These are phyloP conservation scores for Cercospora berteroae DNA, from an alignment of 2,329 filamentous ascomycete species.

Conservation along the genomic window DNA sequence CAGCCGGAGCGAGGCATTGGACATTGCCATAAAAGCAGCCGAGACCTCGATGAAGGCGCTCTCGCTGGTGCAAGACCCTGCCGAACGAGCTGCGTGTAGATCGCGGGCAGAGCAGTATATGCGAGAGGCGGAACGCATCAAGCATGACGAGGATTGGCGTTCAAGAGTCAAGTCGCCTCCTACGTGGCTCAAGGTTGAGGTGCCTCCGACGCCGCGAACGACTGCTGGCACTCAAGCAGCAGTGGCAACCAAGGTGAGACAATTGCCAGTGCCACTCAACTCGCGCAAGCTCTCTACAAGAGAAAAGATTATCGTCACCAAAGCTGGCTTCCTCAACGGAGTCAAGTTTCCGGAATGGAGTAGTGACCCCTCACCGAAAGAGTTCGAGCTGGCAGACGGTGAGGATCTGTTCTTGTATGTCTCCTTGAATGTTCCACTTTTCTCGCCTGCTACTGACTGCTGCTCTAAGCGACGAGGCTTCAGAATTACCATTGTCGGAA, in stretches of 20 bases:
- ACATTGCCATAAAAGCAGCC: constrained; percentile 71
- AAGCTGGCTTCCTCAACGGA: constrained; percentile 76
- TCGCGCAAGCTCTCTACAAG: constrained; percentile 64
- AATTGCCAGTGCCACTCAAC: constrained; percentile 52
- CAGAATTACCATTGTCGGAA: constrained; percentile 68
- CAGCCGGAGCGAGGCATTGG: constrained; percentile 59
- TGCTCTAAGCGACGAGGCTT: constrained; percentile 58
- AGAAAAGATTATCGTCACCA: constrained; percentile 74
- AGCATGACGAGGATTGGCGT: constrained; percentile 45
- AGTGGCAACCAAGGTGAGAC: constrained; percentile 30
- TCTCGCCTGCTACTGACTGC: constrained; percentile 19
- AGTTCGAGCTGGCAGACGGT: constrained; percentile 59
- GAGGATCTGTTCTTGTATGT: constrained; percentile 63
- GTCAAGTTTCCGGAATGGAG: constrained; percentile 84
- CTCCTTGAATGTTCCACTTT: constrained; percentile 7
- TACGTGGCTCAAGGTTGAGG: constrained; percentile 10
- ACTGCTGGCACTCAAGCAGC: constrained; percentile 1
- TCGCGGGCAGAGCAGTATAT: constrained; percentile 69
- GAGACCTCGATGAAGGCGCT: constrained; percentile 80
- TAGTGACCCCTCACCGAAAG: constrained; percentile 55
- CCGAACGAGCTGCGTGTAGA: constrained; percentile 65
- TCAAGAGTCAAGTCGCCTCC: neutral
- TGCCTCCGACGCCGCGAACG: neutral
- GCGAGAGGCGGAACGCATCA: constrained; percentile 71
- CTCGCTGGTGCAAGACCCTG: constrained; percentile 57